Base-by-base conservation (phyloP, 257 asterid species). In the Solanum clarkiae region DNA sequence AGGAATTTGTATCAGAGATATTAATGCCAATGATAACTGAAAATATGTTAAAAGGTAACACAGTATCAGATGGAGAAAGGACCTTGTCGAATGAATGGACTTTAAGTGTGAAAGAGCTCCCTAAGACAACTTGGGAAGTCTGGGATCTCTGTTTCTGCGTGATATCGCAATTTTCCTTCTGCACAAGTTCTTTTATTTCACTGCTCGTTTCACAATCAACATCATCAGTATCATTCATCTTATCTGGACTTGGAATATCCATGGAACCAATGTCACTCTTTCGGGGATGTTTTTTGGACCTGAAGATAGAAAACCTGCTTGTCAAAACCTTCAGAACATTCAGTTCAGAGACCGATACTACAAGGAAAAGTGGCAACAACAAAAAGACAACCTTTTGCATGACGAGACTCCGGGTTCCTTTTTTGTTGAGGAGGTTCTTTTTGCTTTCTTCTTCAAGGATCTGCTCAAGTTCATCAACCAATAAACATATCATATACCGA, bases 391-490 rank as follows among this genome's bases (percentile, higher is more conserved):
- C 85, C 85, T 83, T 66, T 66, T 32, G 62, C 56, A 66, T 26
- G 80, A 40, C 22, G 86, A 84, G 51, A 53, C 49, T 71, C 53
- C 10, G 15, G 81, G 24, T 47, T 29, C 65, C 80, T 42, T 71
- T 84, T 84, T 68, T 40, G n/a, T 69, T 54, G 86, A 68, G 79
- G 86, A 83, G 80, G 8, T 26, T 40, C 86, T 71, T 85, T 59
- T 84, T 45, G 32, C 29, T 84, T 74, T 84, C 83, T 57, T 57
- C 60, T 77, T 84, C 49, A 2, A 53, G 16, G 80, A 63, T 80
- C 84, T 84, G 84, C 82, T 71, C 47, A 17, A 84, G 70, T 68
- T 68, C 79, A 69, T 59, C 86, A 68, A 32, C 65, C 70, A 32
- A 53, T 51, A 51, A 69, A 45, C 68, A 82, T 59, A 82, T 42